These are phyloP conservation scores for Aureobasidium mangrovei DNA, from an alignment of 2,329 filamentous ascomycete species.

Conservation along the genomic window DNA sequence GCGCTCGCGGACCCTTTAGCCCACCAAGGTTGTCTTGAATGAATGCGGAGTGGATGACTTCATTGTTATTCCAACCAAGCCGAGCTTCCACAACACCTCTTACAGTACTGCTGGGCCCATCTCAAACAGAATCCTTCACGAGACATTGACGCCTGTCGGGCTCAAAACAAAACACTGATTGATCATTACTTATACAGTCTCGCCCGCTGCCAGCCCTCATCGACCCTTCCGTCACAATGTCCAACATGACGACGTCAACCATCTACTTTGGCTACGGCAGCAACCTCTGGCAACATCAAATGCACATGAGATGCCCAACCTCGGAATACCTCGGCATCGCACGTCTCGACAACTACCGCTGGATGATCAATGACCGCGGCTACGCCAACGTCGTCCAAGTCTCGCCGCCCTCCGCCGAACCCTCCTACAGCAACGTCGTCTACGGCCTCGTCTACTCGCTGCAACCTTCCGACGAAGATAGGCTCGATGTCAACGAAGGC, in stretches of 20 bases:
- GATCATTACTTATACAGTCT: no score
- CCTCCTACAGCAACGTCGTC: constrained; percentile 34
- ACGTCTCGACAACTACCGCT: constrained; percentile 48
- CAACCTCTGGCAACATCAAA: constrained; percentile 59
- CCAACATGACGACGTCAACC: neutral
- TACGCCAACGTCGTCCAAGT: constrained; percentile 57
- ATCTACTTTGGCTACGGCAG: constrained; percentile 16
- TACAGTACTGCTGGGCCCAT: no score
- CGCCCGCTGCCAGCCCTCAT: neutral
- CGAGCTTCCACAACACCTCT: no score
- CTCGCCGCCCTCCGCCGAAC: constrained; percentile 13
- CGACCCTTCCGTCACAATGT: neutral
- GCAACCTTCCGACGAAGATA: constrained; percentile 40
- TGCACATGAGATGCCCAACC: constrained; percentile 51
- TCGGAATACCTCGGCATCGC: constrained; percentile 51
- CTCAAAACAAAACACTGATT: no score
- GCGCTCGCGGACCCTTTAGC: no score
- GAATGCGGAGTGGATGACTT: no score
- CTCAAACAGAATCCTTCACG: no score
- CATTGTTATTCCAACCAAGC: no score
- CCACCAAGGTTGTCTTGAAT: no score
- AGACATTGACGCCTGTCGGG: no score
- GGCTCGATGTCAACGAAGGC: constrained; percentile 51
- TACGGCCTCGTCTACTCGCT: constrained; percentile 52
- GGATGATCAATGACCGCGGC: constrained; percentile 58